These are phyloP conservation scores for Zymoseptoria crescenta DNA, from an alignment of 2,329 filamentous ascomycete species.

Conservation along the genomic window DNA sequence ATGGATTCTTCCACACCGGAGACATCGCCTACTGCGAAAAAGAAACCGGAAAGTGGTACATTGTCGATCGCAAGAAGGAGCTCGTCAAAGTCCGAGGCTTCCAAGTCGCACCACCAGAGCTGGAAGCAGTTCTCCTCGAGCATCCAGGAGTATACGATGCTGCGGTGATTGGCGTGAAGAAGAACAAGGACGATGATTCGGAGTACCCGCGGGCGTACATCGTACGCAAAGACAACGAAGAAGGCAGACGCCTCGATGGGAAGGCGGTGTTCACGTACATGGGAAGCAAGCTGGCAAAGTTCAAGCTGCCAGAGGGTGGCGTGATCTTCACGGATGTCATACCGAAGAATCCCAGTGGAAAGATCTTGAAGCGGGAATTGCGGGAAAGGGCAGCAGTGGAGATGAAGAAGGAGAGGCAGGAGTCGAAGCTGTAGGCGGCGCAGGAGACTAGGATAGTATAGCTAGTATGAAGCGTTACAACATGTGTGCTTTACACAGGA, in stretches of 20 bases:
- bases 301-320: constrained; percentile 56
- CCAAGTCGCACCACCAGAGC: constrained; percentile 76
- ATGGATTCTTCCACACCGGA: constrained; percentile 56
- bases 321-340: constrained; percentile 50
- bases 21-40: constrained; percentile 60
- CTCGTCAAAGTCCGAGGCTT: constrained; percentile 50
- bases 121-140: constrained; percentile 68
- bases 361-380: constrained; percentile 45
- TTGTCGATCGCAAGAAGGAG: constrained; percentile 75
- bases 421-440: constrained; percentile 62
- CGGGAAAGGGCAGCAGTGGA: constrained; percentile 65
- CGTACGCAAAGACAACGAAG: constrained; percentile 46
- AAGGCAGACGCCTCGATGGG: constrained; percentile 42
- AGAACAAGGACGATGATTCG: constrained; percentile 45
- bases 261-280: constrained; percentile 50
- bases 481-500: no score
- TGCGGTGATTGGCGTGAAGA: constrained; percentile 68
- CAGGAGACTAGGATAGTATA: no score
- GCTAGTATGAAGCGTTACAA: no score
- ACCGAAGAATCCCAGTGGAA: constrained; percentile 55
- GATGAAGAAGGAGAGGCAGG: constrained; percentile 56
- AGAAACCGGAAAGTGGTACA: constrained; percentile 75
- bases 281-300: constrained; percentile 51
- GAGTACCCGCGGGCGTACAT: constrained; percentile 59
- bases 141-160: constrained; percentile 67